phyloP scores from a whole-genome alignment of 1,284 basidiomycete genomes.

The Ustilago curta region DNA sequence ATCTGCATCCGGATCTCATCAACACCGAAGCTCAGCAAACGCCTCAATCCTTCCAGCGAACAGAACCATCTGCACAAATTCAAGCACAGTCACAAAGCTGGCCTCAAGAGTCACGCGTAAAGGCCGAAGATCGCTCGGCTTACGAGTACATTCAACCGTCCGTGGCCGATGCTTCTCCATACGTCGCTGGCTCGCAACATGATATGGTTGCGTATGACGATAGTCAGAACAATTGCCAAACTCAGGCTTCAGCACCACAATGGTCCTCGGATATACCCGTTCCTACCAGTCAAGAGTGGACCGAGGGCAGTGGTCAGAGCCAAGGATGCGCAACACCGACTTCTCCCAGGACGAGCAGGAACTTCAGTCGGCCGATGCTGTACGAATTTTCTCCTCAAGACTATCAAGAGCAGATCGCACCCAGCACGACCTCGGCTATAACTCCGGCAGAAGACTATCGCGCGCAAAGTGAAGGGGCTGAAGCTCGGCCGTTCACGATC shows the following conservation, averaged over 20 bases:
- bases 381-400: neutral
- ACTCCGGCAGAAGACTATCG: neutral
- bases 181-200: neutral
- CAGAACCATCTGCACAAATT: neutral
- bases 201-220: neutral
- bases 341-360: slow-evolving; percentile 1
- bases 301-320: neutral
- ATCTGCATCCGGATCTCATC: neutral
- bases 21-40: neutral
- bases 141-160: no score
- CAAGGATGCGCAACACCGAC: neutral
- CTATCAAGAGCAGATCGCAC: neutral
- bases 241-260: neutral
- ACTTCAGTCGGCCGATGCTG: slow-evolving; percentile 4
- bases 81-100: neutral
- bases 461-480: neutral
- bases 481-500: neutral
- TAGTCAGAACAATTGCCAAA: neutral
- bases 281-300: neutral
- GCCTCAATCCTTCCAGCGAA: neutral
- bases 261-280: neutral
- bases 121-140: neutral
- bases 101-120: neutral
- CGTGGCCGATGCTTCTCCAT: no score
- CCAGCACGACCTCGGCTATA: neutral